Base-by-base conservation (phyloP, 1,284 basidiomycete genomes). In the Leccinum cinnamomeum region DNA sequence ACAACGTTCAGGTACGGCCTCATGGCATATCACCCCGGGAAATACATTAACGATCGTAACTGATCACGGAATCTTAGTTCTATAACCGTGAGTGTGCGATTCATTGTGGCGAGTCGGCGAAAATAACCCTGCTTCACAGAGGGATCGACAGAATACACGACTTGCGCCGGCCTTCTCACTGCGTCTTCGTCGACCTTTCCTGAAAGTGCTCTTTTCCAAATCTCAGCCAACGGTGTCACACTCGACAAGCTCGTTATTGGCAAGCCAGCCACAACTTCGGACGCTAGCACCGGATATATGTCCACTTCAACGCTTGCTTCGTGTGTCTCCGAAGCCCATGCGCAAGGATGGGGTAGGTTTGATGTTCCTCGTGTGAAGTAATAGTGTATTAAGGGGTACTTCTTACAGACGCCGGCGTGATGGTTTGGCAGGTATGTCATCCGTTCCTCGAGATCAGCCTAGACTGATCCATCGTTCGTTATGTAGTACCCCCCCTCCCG, bases 191-290 rank as follows among this genome's bases (percentile, higher is more conserved):
- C 50, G 50, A 51, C 50, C 25, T 51, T 23, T 0, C 50, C 50
- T 7, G 23, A 51, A 53, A 28, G 20, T 25, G 25, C 51, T 53
- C 51, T 53, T 3, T 53, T 53, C 25, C 51, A 53, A 30, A 53
- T 53, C 25, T 53, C 51, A 53, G 51, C 25, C 51, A 53, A 53
- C 10, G 51, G 51, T 53, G 25, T 28, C 0, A 10, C 79, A 2
- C 71, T 84, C 20, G 67, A 80, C 72, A 84, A 85, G 72, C 67
- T 84, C 55, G 79, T 84, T 56, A 85, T 90, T 59, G 88, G 87
- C 3, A 90, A 90, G 74, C 88, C 87, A 2, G 86, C 79, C 0
- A 77, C 72, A 3, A 28, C 76, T 3, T 69, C 76, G 12, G 85
- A 87, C 67, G 86, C 87, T 2, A 79, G 63, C 65, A 87, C 82